Conservation (phyloP, 2,329 filamentous ascomycete genomes). For the Neobulgaria alba region DNA sequence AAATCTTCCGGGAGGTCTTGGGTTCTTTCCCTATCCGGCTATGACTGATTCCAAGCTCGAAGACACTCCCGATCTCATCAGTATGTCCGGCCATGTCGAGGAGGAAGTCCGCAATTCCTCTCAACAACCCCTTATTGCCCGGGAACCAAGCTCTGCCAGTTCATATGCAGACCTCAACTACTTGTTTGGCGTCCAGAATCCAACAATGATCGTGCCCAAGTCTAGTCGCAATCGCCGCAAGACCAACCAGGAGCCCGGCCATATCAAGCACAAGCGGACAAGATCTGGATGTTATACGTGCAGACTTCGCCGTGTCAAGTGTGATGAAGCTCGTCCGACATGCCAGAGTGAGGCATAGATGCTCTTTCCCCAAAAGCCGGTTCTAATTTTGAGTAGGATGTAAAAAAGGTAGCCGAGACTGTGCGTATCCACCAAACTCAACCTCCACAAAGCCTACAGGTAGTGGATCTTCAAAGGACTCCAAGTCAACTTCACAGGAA, state of each 20-base stretch:
- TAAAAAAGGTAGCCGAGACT: constrained; percentile 84
- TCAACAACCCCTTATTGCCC: neutral
- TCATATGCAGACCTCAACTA: constrained; percentile 25
- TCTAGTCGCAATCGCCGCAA: constrained; percentile 24
- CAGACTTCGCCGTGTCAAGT: constrained; percentile 83
- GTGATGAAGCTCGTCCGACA: constrained; percentile 78
- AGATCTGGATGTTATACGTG: constrained; percentile 93
- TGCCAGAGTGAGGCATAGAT: constrained; percentile 75
- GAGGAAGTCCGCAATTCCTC: neutral
- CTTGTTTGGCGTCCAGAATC: constrained; percentile 24
- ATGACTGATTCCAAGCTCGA: neutral
- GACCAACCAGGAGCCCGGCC: constrained; percentile 21
- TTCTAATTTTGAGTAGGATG: constrained; percentile 51
- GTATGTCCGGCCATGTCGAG: neutral
- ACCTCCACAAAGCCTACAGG: constrained; percentile 27
- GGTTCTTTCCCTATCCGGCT: neutral
- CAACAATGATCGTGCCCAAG: constrained; percentile 23
- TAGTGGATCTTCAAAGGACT: constrained; percentile 29
- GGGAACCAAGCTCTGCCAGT: constrained; percentile 22
- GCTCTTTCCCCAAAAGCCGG: no score
- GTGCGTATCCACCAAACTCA: constrained; percentile 72
- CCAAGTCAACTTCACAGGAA: constrained; percentile 23
- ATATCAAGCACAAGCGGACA: constrained; percentile 84
- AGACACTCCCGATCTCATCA: neutral
- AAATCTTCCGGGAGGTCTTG: neutral